Percentiles rank a stretch among this genome's conserved stretches.
Evolutionary conservation across 768 basidiomycete genomes (phyloP).

Genomic region (Sistotremastrum niveocremeum): DNA sequence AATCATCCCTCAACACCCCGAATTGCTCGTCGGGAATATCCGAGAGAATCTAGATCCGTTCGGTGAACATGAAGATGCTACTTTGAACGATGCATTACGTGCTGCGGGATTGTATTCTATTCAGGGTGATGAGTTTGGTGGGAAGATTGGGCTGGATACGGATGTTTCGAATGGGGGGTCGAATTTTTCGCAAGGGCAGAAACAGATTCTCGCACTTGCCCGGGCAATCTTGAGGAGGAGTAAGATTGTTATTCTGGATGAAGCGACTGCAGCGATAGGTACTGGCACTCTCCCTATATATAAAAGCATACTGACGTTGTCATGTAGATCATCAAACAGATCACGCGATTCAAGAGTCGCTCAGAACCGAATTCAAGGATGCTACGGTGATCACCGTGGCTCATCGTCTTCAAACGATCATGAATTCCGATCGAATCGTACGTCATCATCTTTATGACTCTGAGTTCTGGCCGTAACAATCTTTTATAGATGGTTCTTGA

Average conservation of each 20-base stretch:
- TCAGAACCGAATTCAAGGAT: conserved; percentile 18
- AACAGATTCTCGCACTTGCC: conserved; percentile 24
- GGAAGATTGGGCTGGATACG: conserved; percentile 11
- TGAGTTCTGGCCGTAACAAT: background rate
- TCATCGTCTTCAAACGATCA: conserved; percentile 25
- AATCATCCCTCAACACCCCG: conserved; percentile 14
- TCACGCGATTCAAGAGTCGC: conserved; percentile 23
- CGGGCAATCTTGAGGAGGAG: conserved; percentile 22
- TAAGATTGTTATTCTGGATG: conserved; percentile 24
- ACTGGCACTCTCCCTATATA: no score
- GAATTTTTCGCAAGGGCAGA: conserved; percentile 19
- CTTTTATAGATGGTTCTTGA: conserved; percentile 1
- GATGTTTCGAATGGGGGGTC: conserved; percentile 7
- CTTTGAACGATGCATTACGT: conserved; percentile 6
- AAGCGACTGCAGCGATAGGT: conserved; percentile 18
- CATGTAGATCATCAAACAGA: conserved; percentile 24
- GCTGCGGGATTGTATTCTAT: conserved; percentile 1
- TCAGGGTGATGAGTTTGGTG: conserved; percentile 17
- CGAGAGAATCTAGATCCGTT: conserved; percentile 8
- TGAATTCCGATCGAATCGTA: conserved; percentile 9
- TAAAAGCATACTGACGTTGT: no score
- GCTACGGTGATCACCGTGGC: conserved; percentile 35
- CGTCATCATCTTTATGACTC: background rate
- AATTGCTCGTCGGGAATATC: conserved; percentile 5
- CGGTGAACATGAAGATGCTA: conserved; percentile 5